Evolutionary conservation across 208 protist genomes (phyloP).

Genomic region (Wallacemonas sp.): DNA sequence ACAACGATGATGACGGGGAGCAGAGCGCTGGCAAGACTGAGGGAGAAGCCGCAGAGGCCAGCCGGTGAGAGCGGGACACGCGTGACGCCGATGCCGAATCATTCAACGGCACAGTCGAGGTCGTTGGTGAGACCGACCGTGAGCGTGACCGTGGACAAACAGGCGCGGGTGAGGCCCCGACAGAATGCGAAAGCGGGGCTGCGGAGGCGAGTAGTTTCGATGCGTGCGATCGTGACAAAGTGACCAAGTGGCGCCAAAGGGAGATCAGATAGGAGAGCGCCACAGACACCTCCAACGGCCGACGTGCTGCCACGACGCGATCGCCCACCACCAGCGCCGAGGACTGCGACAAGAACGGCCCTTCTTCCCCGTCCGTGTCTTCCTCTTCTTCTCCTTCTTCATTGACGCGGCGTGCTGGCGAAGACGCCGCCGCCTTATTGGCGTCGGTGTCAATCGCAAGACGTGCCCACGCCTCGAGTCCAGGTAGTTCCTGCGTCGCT

Average conservation of each 20-base stretch:
- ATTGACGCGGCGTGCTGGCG: neutral
- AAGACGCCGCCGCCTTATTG: neutral
- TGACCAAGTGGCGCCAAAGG: too few species aligned
- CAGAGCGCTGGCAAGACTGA: neutral
- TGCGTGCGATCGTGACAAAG: too few species aligned
- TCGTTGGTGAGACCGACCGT: constrained; percentile 1
- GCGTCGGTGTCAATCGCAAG: neutral
- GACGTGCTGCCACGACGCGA: neutral
- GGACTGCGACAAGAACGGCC: neutral
- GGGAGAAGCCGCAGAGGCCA: too few species aligned
- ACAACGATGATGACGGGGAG: too few species aligned
- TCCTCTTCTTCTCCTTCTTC: constrained; percentile 18
- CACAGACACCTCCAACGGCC: neutral
- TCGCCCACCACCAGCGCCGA: constrained; percentile 1
- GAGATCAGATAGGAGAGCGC: neutral
- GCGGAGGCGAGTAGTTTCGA: too few species aligned
- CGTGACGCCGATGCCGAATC: neutral
- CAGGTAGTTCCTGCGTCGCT: constrained; percentile 18
- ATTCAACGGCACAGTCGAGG: constrained; percentile 8
- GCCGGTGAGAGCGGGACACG: neutral
- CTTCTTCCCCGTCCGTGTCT: constrained; percentile 17
- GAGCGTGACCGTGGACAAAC: neutral
- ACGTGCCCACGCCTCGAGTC: constrained; percentile 14
- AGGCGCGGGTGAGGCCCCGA: too few species aligned
- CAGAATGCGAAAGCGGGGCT: too few species aligned